A percentile compares a stretch with the other conserved stretches of the same genome.
Conservation (phyloP, 163 green algal genomes). For the Chlamydomonas reinhardtii region DNA sequence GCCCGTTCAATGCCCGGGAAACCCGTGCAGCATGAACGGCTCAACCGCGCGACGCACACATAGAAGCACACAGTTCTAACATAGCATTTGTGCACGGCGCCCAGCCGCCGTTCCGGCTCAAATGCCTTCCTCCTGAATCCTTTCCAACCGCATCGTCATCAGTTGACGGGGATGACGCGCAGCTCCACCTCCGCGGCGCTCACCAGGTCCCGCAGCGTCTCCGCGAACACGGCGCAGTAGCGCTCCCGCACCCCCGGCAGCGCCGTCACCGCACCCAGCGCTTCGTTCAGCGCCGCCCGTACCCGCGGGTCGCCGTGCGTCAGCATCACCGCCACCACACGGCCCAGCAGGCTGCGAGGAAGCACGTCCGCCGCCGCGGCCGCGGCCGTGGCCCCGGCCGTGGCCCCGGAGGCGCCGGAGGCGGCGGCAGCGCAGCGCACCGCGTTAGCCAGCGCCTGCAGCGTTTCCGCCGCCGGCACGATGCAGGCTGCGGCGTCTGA, state of each 20-base stretch:
- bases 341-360: conserved; percentile 13
- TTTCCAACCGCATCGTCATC: not conserved
- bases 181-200: conserved; percentile 35
- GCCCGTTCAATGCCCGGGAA: too few species aligned
- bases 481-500: conserved; percentile 5
- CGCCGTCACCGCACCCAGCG: conserved; percentile 18
- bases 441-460: conserved; percentile 12
- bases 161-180: conserved; percentile 38
- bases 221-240: conserved; percentile 34
- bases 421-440: not conserved
- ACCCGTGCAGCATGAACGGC: too few species aligned
- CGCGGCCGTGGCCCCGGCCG: not conserved
- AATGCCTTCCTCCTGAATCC: too few species aligned
- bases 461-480: conserved; percentile 15
- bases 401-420: not conserved
- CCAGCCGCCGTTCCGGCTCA: too few species aligned
- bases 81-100: too few species aligned
- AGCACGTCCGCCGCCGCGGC: not conserved
- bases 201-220: conserved; percentile 34
- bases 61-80: too few species aligned
- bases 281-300: conserved; percentile 17
- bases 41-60: too few species aligned
- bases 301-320: conserved; percentile 34
- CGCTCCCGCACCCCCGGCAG: conserved; percentile 19
- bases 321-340: conserved; percentile 25